These are phyloP conservation scores for Sistotremastrum suecicum DNA, from an alignment of 768 basidiomycete genomes.

Conservation along the genomic window DNA sequence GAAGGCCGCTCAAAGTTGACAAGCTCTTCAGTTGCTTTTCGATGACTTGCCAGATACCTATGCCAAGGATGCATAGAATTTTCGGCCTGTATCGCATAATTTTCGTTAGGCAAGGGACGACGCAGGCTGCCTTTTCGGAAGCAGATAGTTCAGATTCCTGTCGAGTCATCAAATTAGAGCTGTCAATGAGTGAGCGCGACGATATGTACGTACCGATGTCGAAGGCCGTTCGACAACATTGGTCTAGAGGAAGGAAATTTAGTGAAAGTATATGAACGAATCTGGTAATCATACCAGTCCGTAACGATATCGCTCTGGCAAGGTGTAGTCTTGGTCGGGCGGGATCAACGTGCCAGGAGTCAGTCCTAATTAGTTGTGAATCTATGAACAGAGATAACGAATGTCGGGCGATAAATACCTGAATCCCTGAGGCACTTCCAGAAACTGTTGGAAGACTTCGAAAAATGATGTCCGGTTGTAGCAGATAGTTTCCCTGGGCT, in stretches of 20 bases:
- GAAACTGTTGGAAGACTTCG: conserved; percentile 70
- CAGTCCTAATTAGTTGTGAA: conserved; percentile 21
- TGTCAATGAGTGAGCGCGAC: background rate
- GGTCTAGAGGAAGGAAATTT: conserved; percentile 31
- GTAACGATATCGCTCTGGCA: conserved; percentile 43
- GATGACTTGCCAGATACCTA: conserved; percentile 41
- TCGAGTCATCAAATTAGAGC: background rate
- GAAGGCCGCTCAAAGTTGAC: no score
- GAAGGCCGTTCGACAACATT: conserved; percentile 65
- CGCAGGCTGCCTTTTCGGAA: conserved; percentile 36
- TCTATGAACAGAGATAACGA: background rate
- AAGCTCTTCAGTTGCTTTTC: conserved; percentile 11
- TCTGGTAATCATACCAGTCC: conserved; percentile 41
- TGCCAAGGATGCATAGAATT: conserved; percentile 68
- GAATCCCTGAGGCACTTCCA: conserved; percentile 60
- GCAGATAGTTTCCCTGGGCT: conserved; percentile 63
- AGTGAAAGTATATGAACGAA: background rate
- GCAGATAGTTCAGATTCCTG: conserved; percentile 43
- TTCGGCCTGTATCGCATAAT: conserved; percentile 40
- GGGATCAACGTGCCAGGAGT: conserved; percentile 38
- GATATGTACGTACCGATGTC: conserved; percentile 28
- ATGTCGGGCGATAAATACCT: conserved; percentile 23
- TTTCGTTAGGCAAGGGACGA: conserved; percentile 46
- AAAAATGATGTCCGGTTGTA: conserved; percentile 63
- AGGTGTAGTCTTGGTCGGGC: conserved; percentile 44